phyloP scores from a whole-genome alignment of 2,329 filamentous ascomycete species.

The Verticillium zaregamsianum region DNA sequence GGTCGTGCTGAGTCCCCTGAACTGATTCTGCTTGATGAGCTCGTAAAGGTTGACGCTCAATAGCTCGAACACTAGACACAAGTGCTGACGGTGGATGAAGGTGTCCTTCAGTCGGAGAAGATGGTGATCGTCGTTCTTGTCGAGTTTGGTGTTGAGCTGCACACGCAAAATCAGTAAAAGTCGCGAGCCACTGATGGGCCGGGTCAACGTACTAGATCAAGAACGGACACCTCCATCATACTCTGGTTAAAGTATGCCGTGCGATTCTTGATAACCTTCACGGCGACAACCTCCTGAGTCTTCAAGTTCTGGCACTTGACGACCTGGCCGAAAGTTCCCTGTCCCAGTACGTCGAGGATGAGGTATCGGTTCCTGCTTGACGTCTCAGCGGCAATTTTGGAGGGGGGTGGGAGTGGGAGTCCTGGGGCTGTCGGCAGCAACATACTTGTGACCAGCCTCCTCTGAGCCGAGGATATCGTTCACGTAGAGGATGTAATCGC shows the following conservation, averaged over 20 bases:
- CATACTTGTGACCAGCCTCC: conserved; percentile 94
- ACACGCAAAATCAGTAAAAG: conserved; percentile 2
- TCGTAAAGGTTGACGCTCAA: conserved; percentile 98
- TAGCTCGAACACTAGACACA: conserved; percentile 94
- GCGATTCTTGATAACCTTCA: conserved; percentile 98
- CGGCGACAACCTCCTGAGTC: conserved; percentile 96
- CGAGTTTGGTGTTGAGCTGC: conserved; percentile 93
- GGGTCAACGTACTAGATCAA: conserved; percentile 69
- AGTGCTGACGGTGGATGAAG: conserved; percentile 95
- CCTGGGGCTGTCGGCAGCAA: conserved; percentile 6
- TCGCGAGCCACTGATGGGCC: neutral
- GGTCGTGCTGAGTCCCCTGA: conserved; percentile 93
- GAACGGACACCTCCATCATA: conserved; percentile 99
- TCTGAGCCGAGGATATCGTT: conserved; percentile 98
- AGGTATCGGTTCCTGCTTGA: conserved; percentile 78
- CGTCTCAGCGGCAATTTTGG: neutral
- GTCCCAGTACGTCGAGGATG: conserved; percentile 92
- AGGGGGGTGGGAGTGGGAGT: neutral
- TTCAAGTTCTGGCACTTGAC: conserved; percentile 99
- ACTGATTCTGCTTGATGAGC: conserved; percentile 99
- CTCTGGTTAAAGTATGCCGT: conserved; percentile 99
- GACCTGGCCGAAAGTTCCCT: conserved; percentile 97
- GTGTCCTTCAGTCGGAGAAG: conserved; percentile 92
- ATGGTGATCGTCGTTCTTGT: conserved; percentile 99
- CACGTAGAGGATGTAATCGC: conserved; percentile 98